Base-by-base conservation (phyloP, 2,329 filamentous ascomycete species). In the Cytospora mali region DNA sequence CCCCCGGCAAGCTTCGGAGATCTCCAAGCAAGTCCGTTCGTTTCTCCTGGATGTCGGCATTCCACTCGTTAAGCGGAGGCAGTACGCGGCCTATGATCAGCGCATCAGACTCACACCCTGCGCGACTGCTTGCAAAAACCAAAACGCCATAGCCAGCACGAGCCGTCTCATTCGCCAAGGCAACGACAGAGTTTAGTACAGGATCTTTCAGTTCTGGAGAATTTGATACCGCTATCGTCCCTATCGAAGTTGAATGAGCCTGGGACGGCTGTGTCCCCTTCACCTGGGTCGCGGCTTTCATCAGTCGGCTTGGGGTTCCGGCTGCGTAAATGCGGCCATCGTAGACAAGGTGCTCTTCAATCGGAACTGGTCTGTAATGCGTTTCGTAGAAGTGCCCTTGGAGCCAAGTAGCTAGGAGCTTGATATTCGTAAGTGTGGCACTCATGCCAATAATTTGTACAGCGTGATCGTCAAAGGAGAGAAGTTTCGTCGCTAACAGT, bases 381-480 rank as follows among this genome's bases (percentile, higher is more conserved):
- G 90, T 92, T 67, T 88, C 85, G 69, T 91, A 92, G 55, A 85
- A 89, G 68, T 88, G 88, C 1, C 86, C 89, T 53, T 83, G 76
- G 18, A 93, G 83, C 90, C 90, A 93, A 35, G 80, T 78, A 2
- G 88, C 88, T 55, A 93, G 79, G 31, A 91, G 71, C 60, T 86
- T 81, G 55, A 89, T 88, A 69, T 93, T 92, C 88, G 91, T 87
- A 53, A 93, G 78, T 0, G 90, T 93, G 5, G 90, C 90, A 69
- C 90, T 93, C 90, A 93, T 93, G 67, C 88, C 90, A 62, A 92
- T 77, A 23, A 93, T 86, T 70, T 93, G 90, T 21, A 91, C 80
- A 27, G 80, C 75, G 62, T 90, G 84, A 28, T 85, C 61, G 14
- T 61, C 87, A 25, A 93, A 75, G 62, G 86, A 83, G n/a, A 92